Conservation (phyloP, 768 basidiomycete species). For the Tephrocybe sp. region DNA sequence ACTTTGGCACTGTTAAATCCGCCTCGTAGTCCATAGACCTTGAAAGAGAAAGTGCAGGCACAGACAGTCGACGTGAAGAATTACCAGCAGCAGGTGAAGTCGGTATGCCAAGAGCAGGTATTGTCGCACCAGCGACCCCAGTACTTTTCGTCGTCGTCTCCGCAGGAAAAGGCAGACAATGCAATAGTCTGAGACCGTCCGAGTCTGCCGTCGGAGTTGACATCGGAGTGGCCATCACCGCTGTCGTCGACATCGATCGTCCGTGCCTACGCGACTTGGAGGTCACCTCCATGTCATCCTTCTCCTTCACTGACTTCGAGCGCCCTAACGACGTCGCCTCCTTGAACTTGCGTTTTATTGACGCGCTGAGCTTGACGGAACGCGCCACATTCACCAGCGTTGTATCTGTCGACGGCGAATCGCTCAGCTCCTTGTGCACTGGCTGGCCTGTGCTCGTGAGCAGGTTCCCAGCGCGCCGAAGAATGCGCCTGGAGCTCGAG, state of each 20-base stretch:
- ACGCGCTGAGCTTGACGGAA: constrained; percentile 23
- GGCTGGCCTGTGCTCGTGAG: constrained; percentile 30
- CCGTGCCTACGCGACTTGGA: constrained; percentile 5
- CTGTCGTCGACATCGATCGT: constrained; percentile 9
- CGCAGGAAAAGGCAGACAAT: neutral
- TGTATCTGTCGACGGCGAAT: constrained; percentile 8
- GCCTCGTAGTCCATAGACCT: constrained; percentile 14
- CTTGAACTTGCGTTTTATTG: constrained; percentile 36
- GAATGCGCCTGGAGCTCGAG: constrained; percentile 19
- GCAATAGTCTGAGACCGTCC: constrained; percentile 2
- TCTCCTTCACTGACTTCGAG: constrained; percentile 23
- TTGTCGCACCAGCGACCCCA: constrained; percentile 1
- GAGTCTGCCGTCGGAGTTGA: constrained; percentile 3
- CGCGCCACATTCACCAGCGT: constrained; percentile 5
- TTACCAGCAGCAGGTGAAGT: neutral
- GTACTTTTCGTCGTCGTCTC: neutral
- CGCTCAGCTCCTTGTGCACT: constrained; percentile 21
- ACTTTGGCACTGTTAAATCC: constrained; percentile 49
- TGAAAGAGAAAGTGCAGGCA: constrained; percentile 13
- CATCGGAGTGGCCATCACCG: constrained; percentile 7
- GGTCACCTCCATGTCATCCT: neutral
- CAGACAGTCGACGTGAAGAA: constrained; percentile 4
- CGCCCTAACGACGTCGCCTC: constrained; percentile 30
- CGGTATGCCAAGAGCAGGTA: neutral
- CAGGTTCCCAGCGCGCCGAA: constrained; percentile 40